Conservation (phyloP, 345 rosid species). For the Populus ilicifolia region DNA sequence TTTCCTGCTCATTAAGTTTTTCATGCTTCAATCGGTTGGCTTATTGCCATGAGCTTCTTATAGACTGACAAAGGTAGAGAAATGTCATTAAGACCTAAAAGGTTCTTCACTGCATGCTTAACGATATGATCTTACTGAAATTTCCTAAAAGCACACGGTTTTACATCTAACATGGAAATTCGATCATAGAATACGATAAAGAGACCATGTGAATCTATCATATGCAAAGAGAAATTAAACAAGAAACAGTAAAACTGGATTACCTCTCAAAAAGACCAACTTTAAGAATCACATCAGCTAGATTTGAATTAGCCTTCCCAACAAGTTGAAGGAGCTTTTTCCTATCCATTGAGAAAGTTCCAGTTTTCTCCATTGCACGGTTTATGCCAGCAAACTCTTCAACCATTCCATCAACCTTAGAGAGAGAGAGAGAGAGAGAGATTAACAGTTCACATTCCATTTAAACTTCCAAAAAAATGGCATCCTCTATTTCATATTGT, state of each 20-base stretch:
- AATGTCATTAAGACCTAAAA: not conserved
- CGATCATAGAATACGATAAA: not conserved
- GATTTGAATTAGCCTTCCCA: constrained; percentile 94
- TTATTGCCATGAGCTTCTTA: not conserved
- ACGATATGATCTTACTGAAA: not conserved
- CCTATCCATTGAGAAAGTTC: constrained; percentile 93
- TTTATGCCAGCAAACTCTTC: constrained; percentile 94
- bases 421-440: not conserved
- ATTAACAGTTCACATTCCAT: not conserved
- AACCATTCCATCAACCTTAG: constrained; percentile 87
- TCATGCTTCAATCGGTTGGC: too few relatives aligned
- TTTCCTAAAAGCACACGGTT: not conserved
- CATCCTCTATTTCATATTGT: not conserved
- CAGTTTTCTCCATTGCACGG: constrained; percentile 80
- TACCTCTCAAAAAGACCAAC: constrained; percentile 96
- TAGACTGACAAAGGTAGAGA: not conserved
- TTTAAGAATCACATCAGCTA: constrained; percentile 92
- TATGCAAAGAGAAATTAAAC: not conserved
- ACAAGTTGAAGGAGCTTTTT: constrained; percentile 83
- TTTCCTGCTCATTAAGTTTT: not conserved
- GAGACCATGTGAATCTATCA: not conserved
- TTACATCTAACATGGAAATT: not conserved
- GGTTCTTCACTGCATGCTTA: not conserved
- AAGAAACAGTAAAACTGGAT: not conserved
- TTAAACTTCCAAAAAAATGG: not conserved